Evolutionary conservation across 2,329 filamentous ascomycete genomes (phyloP).

Genomic region (Ophiocordyceps robertsii): DNA sequence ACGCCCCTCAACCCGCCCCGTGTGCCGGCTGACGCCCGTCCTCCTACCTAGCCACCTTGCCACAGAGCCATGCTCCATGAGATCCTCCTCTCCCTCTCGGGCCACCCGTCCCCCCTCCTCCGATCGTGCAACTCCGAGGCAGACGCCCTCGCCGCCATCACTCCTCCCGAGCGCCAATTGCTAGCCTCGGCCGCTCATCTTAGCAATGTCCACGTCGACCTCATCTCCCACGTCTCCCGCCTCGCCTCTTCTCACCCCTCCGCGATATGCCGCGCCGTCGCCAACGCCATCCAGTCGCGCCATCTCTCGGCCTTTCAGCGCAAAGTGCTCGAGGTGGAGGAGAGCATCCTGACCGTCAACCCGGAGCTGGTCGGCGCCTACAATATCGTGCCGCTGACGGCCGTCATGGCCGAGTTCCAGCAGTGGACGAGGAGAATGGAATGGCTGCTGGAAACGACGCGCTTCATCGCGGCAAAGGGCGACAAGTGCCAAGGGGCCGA

Average conservation of each 20-base stretch:
- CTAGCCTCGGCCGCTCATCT: constrained; percentile 65
- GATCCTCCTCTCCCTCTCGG: constrained; percentile 90
- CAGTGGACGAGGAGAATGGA: constrained; percentile 74
- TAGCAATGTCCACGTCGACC: constrained; percentile 61
- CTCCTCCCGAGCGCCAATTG: constrained; percentile 72
- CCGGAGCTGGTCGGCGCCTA: constrained; percentile 76
- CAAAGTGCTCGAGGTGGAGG: constrained; percentile 76
- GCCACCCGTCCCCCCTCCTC: constrained; percentile 83
- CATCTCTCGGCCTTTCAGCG: constrained; percentile 72
- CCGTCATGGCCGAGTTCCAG: constrained; percentile 72
- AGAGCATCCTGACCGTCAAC: constrained; percentile 61
- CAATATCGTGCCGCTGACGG: constrained; percentile 82
- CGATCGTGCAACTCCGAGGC: constrained; percentile 34
- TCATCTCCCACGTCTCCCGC: constrained; percentile 51
- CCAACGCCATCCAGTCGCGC: constrained; percentile 58
- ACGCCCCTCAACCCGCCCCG: background rate
- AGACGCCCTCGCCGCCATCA: constrained; percentile 37
- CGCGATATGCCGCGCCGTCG: constrained; percentile 76
- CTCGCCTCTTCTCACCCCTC: constrained; percentile 63
- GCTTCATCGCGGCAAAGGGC: constrained; percentile 46
- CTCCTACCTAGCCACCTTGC: constrained; percentile 1
- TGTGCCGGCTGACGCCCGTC: background rate
- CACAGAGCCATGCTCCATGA: constrained; percentile 74
- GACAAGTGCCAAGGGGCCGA: constrained; percentile 51
- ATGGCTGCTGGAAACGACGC: constrained; percentile 67